These are phyloP conservation scores for Orobanche coerulescens DNA, from an alignment of 257 asterid species.

Conservation along the genomic window DNA sequence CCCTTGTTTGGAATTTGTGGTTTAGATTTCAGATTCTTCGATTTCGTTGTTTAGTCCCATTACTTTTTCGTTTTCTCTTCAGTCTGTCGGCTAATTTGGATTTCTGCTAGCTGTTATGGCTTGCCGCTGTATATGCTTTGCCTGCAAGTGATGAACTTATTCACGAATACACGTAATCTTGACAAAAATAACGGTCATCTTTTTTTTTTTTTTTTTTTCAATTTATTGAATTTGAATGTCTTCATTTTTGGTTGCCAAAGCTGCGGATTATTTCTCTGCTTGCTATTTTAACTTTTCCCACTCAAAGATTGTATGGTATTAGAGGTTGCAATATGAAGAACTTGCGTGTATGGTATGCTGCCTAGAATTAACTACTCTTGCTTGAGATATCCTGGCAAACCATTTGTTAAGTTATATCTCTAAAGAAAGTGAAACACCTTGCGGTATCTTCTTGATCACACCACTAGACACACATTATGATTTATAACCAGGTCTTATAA, in stretches of 20 bases:
- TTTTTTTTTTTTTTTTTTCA: not conserved
- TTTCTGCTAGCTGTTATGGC: too few relatives aligned
- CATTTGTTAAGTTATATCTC: conserved; percentile 1
- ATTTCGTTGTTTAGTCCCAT: not conserved
- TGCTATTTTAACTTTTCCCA: not conserved
- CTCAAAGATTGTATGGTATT: not conserved
- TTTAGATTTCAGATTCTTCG: not conserved
- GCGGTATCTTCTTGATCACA: not conserved
- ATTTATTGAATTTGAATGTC: not conserved
- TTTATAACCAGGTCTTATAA: not conserved
- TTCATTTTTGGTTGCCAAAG: conserved; percentile 1
- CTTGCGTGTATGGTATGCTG: conserved; percentile 3
- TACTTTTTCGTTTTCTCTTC: not conserved
- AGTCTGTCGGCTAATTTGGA: conserved; percentile 5
- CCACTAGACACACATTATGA: not conserved
- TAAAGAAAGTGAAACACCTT: not conserved
- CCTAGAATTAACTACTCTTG: not conserved
- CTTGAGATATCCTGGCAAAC: not conserved
- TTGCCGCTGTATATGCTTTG: too few relatives aligned
- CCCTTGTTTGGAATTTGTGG: not conserved
- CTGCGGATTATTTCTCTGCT: not conserved
- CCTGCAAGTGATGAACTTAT: not conserved
- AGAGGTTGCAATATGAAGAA: conserved; percentile 14
- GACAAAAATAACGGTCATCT: not conserved
- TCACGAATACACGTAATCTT: not conserved